These are phyloP conservation scores for Pleurostoma richardsiae DNA, from an alignment of 2,329 filamentous ascomycete genomes.

Conservation along the genomic window DNA sequence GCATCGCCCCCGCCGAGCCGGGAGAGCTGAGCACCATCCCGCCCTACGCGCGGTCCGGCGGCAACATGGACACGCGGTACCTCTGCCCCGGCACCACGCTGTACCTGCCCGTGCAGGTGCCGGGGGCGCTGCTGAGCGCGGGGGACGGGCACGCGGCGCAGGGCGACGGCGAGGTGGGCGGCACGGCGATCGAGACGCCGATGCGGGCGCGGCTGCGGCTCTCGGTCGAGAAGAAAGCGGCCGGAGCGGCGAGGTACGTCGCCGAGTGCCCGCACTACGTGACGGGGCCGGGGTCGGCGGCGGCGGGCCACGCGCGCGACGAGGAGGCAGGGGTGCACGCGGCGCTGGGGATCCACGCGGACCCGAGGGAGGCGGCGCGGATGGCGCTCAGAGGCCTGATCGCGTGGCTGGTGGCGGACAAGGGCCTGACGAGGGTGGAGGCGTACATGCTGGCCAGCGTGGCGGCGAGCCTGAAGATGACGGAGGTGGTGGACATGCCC, in stretches of 20 bases:
- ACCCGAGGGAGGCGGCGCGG: constrained; percentile 40
- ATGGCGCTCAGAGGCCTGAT: constrained; percentile 43
- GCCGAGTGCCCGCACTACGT: constrained; percentile 41
- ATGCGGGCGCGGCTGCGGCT: constrained; percentile 43
- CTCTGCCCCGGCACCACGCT: constrained; percentile 38
- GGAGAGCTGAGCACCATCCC: constrained; percentile 44
- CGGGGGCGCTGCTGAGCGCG: constrained; percentile 46
- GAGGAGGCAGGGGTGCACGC: constrained; percentile 46
- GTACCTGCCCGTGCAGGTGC: constrained; percentile 42
- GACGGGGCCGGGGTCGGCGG: constrained; percentile 28
- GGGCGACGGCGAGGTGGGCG: constrained; percentile 49
- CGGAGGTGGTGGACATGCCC: constrained; percentile 49
- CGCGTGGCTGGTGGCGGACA: constrained; percentile 40
- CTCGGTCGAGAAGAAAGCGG: constrained; percentile 37
- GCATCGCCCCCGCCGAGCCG: constrained; percentile 37
- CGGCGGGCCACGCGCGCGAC: constrained; percentile 23
- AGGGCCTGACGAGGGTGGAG: constrained; percentile 37
- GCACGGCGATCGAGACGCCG: constrained; percentile 51
- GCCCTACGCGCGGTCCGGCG: constrained; percentile 40
- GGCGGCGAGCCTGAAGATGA: constrained; percentile 42
- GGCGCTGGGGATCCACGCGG: constrained; percentile 43
- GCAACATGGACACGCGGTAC: constrained; percentile 51
- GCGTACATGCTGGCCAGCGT: constrained; percentile 49
- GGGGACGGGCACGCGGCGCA: constrained; percentile 51
- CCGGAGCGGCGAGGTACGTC: constrained; percentile 11